These are phyloP conservation scores for Chrysoporthe austroafricana DNA, from an alignment of 2,329 filamentous ascomycete genomes.

Conservation along the genomic window DNA sequence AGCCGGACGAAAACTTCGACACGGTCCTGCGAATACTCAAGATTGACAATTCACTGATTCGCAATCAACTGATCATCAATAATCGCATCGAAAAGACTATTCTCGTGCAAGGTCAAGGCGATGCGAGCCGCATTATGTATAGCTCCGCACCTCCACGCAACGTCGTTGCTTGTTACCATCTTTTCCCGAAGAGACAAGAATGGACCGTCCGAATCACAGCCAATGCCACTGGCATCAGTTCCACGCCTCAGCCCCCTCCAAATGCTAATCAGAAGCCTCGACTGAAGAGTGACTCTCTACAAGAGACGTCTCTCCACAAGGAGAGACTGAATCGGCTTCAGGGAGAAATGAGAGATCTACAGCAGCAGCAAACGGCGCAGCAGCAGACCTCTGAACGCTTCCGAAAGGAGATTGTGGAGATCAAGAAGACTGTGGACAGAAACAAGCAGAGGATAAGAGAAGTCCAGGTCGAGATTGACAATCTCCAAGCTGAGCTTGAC, in stretches of 20 bases:
- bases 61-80: slow-evolving; percentile 82
- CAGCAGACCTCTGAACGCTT: slow-evolving; percentile 54
- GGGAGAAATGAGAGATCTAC: slow-evolving; percentile 56
- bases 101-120: slow-evolving; percentile 68
- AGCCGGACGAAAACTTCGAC: slow-evolving; percentile 73
- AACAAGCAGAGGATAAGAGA: slow-evolving; percentile 61
- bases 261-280: slow-evolving; percentile 58
- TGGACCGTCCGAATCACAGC: slow-evolving; percentile 62
- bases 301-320: slow-evolving; percentile 42
- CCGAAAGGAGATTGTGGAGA: slow-evolving; percentile 51
- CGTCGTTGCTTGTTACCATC: slow-evolving; percentile 72
- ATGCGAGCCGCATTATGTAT: slow-evolving; percentile 73
- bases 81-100: slow-evolving; percentile 83
- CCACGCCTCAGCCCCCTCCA: slow-evolving; percentile 46
- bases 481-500: slow-evolving; percentile 64
- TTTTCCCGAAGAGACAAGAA: slow-evolving; percentile 60
- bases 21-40: slow-evolving; percentile 82
- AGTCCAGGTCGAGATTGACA: slow-evolving; percentile 61
- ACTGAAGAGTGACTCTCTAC: slow-evolving; percentile 73
- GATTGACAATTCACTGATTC: slow-evolving; percentile 78
- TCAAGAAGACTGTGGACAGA: slow-evolving; percentile 44
- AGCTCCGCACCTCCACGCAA: slow-evolving; percentile 63
- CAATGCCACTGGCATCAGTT: slow-evolving; percentile 40
- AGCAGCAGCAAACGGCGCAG: slow-evolving; percentile 51
- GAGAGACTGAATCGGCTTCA: slow-evolving; percentile 58